Base-by-base conservation (phyloP, 352 stramenopile genomes). In the Globisporangium spinosum region DNA sequence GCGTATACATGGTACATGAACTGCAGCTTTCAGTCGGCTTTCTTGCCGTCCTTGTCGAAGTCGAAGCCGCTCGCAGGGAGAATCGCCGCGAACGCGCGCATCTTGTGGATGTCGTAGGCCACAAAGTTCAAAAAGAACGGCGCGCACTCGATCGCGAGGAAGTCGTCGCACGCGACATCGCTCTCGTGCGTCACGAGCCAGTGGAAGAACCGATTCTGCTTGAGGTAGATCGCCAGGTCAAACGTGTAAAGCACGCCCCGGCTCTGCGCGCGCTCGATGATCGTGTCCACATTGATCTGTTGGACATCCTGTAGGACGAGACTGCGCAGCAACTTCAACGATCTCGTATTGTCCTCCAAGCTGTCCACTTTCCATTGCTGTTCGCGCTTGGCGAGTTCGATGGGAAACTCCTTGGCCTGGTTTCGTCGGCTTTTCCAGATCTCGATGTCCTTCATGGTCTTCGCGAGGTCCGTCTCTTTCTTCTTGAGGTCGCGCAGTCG, bases 131-230 rank as follows among this genome's bases (percentile, higher is more conserved):
- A 63, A 60, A 94, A 94, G 35, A 72, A 84, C 0, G 78, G 43
- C 5, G 81, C 86, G 34, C 76, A 77, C 64, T 92, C 84, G 58
- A 85, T 66, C 17, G 83, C 75, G 32, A 94, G 68, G 54, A 94
- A 93, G 55, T 92, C 91, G 62, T 85, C 83, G 23, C 82, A 76
- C 40, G 73, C 70, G 23, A 93, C 78, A 64, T 94, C 86, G 47
- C 75, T 78, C 70, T 83, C 77, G 67, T 94, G 86, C 4, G 82
- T 91, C 25, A 91, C 78, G 23, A 94, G 60, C 84, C 86, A 94
- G 32, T 93, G 86, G 38, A 94, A 69, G 23, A 93, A 77, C 9
- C 77, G 76, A 62, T 94, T 93, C 56, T 87, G 79, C 70, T 94
- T 94, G 68, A 94, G 69, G 71, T 94, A 94, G 6, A 76, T 64